Conservation (phyloP, 306 rosid species). For the Gillenia trifoliata region DNA sequence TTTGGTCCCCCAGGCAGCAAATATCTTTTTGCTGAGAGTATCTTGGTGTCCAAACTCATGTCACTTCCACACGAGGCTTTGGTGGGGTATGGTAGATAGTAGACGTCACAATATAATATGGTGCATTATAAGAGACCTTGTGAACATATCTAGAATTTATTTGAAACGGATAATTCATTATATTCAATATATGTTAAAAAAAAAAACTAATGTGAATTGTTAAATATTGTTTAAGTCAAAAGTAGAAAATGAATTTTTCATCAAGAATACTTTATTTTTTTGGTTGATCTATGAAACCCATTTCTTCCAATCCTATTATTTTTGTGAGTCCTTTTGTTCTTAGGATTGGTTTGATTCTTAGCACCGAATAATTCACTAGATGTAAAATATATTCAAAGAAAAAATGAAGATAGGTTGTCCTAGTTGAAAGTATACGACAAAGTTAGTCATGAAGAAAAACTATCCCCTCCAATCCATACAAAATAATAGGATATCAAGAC, state of each 20-base stretch:
- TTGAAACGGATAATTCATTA: too few relatives aligned
- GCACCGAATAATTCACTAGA: neutral
- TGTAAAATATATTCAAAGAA: neutral
- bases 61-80: conserved; percentile 11
- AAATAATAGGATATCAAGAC: too few relatives aligned
- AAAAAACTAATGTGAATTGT: neutral
- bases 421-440: too few relatives aligned
- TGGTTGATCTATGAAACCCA: neutral
- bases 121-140: neutral
- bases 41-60: conserved; percentile 14
- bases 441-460: too few relatives aligned
- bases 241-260: too few relatives aligned
- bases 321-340: neutral
- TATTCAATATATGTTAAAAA: neutral
- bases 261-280: too few relatives aligned
- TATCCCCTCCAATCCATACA: too few relatives aligned
- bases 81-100: conserved; percentile 26
- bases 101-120: neutral
- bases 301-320: neutral
- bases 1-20: conserved; percentile 26
- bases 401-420: too few relatives aligned
- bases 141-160: neutral
- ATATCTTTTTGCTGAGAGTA: conserved; percentile 12
- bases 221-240: too few relatives aligned
- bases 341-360: neutral